Conservation (phyloP, 805 yeast genomes). For the Candida xyloterini region DNA sequence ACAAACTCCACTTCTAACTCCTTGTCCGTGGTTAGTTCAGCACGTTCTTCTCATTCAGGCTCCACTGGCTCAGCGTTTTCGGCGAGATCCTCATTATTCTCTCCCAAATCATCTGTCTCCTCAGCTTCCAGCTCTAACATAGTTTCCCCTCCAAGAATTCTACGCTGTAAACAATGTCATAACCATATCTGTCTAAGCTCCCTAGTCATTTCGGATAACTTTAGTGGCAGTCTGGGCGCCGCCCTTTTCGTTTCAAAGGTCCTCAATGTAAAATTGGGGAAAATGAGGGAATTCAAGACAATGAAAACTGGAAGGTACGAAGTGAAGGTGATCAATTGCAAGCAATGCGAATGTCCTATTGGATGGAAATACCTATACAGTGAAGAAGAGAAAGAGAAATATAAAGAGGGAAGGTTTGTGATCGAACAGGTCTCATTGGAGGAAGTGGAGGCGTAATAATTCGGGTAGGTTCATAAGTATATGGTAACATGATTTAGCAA, state of each 20-base stretch:
- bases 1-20: not conserved
- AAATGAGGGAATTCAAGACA: slow-evolving; percentile 22
- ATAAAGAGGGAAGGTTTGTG: slow-evolving; percentile 35
- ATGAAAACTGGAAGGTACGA: slow-evolving; percentile 36
- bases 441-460: slow-evolving; percentile 19
- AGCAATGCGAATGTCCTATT: slow-evolving; percentile 29
- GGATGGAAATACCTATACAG: slow-evolving; percentile 37
- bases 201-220: slow-evolving; percentile 32
- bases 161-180: slow-evolving; percentile 33
- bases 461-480: not conserved
- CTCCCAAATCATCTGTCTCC: slow-evolving; percentile 13
- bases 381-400: slow-evolving; percentile 28
- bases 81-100: slow-evolving; percentile 5
- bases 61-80: not conserved
- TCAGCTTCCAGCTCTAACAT: slow-evolving; percentile 10
- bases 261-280: slow-evolving; percentile 25
- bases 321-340: slow-evolving; percentile 29
- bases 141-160: slow-evolving; percentile 14
- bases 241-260: slow-evolving; percentile 33
- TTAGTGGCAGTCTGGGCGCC: slow-evolving; percentile 33
- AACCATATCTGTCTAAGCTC: slow-evolving; percentile 32
- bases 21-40: not conserved
- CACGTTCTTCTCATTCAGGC: not conserved
- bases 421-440: slow-evolving; percentile 31
- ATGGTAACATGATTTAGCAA: slow-evolving; percentile 1